phyloP scores from a whole-genome alignment of 768 basidiomycete genomes.

The Leccinum olivaceopallidum region DNA sequence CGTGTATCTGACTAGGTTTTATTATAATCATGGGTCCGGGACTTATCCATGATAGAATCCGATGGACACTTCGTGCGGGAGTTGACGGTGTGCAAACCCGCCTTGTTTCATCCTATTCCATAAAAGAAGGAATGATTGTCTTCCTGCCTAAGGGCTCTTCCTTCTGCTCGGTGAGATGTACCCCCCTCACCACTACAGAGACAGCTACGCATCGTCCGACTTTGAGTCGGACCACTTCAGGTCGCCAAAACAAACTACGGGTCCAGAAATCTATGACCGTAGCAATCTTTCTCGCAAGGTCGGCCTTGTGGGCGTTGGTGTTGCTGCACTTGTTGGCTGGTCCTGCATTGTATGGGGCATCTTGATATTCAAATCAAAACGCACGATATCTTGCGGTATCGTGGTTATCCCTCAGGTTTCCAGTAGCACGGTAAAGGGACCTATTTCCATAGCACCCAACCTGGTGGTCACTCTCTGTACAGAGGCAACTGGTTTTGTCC shows the following conservation, averaged over 20 bases:
- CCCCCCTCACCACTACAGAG: background rate
- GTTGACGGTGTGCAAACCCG: background rate
- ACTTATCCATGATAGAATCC: background rate
- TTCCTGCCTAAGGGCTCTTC: background rate
- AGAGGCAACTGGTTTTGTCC: conserved; percentile 31
- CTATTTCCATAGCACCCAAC: no score
- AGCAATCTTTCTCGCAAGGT: conserved; percentile 26
- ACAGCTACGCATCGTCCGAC: conserved; percentile 14
- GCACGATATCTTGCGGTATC: conserved; percentile 25
- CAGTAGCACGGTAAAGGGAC: conserved; percentile 13
- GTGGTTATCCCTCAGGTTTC: conserved; percentile 14
- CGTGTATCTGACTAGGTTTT: background rate
- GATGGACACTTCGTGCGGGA: conserved; percentile 4
- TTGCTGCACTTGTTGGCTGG: conserved; percentile 23
- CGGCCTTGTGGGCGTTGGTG: conserved; percentile 26
- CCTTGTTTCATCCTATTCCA: background rate
- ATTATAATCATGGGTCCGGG: no score
- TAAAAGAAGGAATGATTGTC: no score
- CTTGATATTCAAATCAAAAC: conserved; percentile 19
- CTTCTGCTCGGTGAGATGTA: conserved; percentile 9
- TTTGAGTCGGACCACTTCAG: conserved; percentile 24
- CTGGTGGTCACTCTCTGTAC: conserved; percentile 29
- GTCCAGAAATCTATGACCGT: conserved; percentile 31
- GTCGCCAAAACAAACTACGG: conserved; percentile 19
- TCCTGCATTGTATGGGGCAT: conserved; percentile 26